These are phyloP conservation scores for Wickerhamiella spandovensis DNA, from an alignment of 805 yeast genomes.

Conservation along the genomic window DNA sequence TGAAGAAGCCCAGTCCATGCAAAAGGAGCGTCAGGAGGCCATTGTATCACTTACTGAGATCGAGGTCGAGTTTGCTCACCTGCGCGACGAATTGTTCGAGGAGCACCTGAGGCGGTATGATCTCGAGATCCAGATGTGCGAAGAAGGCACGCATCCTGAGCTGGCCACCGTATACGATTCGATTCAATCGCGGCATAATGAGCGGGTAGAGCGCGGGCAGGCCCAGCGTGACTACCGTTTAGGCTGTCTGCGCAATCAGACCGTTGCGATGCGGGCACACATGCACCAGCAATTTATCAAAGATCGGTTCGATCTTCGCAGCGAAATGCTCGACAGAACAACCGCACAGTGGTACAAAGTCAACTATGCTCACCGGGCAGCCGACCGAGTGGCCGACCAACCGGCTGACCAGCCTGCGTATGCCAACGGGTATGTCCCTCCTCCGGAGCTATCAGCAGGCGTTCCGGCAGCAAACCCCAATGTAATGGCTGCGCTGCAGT, in stretches of 20 bases:
- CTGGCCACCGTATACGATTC: slow-evolving; percentile 55
- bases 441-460: no score
- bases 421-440: no score
- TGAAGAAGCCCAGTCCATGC: slow-evolving; percentile 21
- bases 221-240: slow-evolving; percentile 49
- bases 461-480: not conserved
- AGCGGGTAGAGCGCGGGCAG: slow-evolving; percentile 41
- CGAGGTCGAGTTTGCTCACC: slow-evolving; percentile 73
- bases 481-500: slow-evolving; percentile 49
- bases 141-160: slow-evolving; percentile 86
- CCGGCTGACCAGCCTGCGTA: no score
- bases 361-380: slow-evolving; percentile 71
- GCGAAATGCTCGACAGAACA: slow-evolving; percentile 50
- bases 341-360: slow-evolving; percentile 86
- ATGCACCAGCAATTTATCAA: slow-evolving; percentile 75
- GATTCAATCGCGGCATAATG: slow-evolving; percentile 62
- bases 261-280: slow-evolving; percentile 62
- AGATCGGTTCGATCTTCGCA: slow-evolving; percentile 51
- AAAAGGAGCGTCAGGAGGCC: slow-evolving; percentile 44
- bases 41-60: slow-evolving; percentile 61
- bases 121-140: slow-evolving; percentile 74
- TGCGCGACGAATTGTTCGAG: slow-evolving; percentile 73
- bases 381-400: slow-evolving; percentile 35
- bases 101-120: slow-evolving; percentile 67
- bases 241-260: slow-evolving; percentile 66